Percentiles rank a stretch among this genome's conserved stretches.
Conservation (phyloP, 2,329 filamentous ascomycete genomes). For the Periconia sp. region DNA sequence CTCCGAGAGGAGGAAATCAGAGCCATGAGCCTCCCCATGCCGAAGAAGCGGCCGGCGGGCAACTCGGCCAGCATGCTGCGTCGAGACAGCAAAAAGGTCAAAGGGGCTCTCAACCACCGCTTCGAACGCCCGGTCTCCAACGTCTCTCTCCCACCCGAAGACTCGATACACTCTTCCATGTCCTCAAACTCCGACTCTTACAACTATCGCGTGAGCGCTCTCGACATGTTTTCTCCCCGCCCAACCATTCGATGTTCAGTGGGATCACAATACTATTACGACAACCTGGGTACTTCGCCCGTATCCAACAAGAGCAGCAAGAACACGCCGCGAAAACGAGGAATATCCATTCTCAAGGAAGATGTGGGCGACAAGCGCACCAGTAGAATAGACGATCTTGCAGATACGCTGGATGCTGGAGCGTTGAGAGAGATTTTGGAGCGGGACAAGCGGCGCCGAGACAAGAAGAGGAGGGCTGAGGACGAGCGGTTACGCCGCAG, state of each 20-base stretch:
- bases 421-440: conserved; percentile 89
- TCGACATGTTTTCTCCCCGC: conserved; percentile 81
- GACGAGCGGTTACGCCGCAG: conserved; percentile 67
- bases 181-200: conserved; percentile 74
- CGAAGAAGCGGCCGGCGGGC: conserved; percentile 63
- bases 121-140: conserved; percentile 68
- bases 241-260: conserved; percentile 78
- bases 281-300: conserved; percentile 31
- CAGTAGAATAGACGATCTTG: conserved; percentile 68
- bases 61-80: conserved; percentile 63
- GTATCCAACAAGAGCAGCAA: conserved; percentile 51
- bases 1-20: conserved; percentile 85
- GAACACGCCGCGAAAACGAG: conserved; percentile 50
- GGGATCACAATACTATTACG: conserved; percentile 60
- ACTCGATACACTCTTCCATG: conserved; percentile 75
- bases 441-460: conserved; percentile 76
- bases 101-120: conserved; percentile 57
- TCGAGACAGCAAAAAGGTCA: conserved; percentile 67
- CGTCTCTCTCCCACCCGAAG: conserved; percentile 71
- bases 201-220: conserved; percentile 76
- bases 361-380: conserved; percentile 57
- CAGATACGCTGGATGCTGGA: conserved; percentile 81
- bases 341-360: conserved; percentile 49
- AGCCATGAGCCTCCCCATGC: conserved; percentile 73
- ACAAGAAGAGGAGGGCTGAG: conserved; percentile 71